These are phyloP conservation scores for Hebeloma cylindrosporum DNA, from an alignment of 768 basidiomycete genomes.

Conservation along the genomic window DNA sequence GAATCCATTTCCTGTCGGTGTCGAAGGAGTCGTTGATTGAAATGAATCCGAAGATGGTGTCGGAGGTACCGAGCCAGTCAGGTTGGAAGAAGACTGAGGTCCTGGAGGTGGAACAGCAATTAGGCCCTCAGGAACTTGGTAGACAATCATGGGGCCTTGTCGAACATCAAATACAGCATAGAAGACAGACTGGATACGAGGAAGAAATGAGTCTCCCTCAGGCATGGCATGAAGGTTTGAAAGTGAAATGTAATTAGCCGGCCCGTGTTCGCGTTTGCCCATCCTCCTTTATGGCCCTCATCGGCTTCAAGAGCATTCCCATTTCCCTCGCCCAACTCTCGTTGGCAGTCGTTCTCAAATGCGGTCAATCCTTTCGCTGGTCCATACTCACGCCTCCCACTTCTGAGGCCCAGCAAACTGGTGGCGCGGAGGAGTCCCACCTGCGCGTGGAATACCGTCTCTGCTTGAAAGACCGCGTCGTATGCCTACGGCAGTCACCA, in stretches of 20 bases:
- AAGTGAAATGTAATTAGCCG: neutral
- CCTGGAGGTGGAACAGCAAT: constrained; percentile 52
- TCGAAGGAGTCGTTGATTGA: constrained; percentile 22
- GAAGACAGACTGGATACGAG: constrained; percentile 84
- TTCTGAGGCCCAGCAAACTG: neutral
- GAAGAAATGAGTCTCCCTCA: constrained; percentile 69
- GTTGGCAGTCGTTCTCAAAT: constrained; percentile 75
- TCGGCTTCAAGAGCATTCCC: constrained; percentile 46
- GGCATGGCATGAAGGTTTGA: constrained; percentile 23
- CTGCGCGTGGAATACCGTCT: constrained; percentile 71
- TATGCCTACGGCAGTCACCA: constrained; percentile 77
- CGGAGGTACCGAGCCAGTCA: constrained; percentile 34
- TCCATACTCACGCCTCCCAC: constrained; percentile 41
- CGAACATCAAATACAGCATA: constrained; percentile 89
- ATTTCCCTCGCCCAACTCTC: constrained; percentile 69
- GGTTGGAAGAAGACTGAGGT: constrained; percentile 20
- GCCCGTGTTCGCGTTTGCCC: neutral
- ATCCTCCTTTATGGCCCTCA: constrained; percentile 23
- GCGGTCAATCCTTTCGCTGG: constrained; percentile 90
- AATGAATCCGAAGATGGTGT: constrained; percentile 39
- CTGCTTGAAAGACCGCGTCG: constrained; percentile 78
- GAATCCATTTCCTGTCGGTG: constrained; percentile 26
- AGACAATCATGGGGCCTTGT: constrained; percentile 86
- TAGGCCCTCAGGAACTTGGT: constrained; percentile 92
- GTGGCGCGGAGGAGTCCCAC: constrained; percentile 14